Evolutionary conservation across 306 rosid genomes (phyloP).

Genomic region (Argentina anserina): DNA sequence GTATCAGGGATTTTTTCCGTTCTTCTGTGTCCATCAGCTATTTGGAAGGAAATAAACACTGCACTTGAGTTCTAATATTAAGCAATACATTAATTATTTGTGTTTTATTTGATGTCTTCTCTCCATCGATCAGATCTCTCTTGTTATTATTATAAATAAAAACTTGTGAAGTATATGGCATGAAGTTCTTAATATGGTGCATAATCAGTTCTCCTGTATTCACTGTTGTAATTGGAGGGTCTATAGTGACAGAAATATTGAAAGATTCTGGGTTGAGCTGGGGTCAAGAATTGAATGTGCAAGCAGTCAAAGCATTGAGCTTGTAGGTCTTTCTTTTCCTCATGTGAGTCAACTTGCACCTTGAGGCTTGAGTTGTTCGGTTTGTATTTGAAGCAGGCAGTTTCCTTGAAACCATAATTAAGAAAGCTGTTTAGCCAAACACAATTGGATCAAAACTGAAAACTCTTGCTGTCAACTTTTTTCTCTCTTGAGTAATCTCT

Average conservation of each 20-base stretch:
- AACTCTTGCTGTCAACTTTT: background rate
- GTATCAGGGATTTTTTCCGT: slow-evolving; percentile 5
- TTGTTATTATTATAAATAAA: background rate
- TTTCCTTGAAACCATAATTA: slow-evolving; percentile 7
- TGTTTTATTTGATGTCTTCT: slow-evolving; percentile 16
- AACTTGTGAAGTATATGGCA: background rate
- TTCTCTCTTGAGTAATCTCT: background rate
- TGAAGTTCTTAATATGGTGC: background rate
- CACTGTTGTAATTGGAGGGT: background rate
- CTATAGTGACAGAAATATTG: slow-evolving; percentile 14
- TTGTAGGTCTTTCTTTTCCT: slow-evolving; percentile 12
- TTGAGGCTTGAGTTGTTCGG: slow-evolving; percentile 7
- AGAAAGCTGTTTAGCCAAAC: background rate
- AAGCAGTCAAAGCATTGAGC: slow-evolving; percentile 10
- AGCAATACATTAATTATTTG: slow-evolving; percentile 16
- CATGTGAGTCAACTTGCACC: slow-evolving; percentile 8
- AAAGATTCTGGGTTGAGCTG: slow-evolving; percentile 8
- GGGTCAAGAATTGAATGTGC: slow-evolving; percentile 17
- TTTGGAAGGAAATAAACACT: slow-evolving; percentile 11
- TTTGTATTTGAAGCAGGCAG: slow-evolving; percentile 12
- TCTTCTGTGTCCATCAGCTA: slow-evolving; percentile 15
- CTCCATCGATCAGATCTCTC: slow-evolving; percentile 13
- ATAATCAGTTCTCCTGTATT: background rate
- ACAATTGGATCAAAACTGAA: background rate
- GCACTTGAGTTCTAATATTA: slow-evolving; percentile 23